Conservation (phyloP, 352 stramenopile species). For the Phytophthora quininea region DNA sequence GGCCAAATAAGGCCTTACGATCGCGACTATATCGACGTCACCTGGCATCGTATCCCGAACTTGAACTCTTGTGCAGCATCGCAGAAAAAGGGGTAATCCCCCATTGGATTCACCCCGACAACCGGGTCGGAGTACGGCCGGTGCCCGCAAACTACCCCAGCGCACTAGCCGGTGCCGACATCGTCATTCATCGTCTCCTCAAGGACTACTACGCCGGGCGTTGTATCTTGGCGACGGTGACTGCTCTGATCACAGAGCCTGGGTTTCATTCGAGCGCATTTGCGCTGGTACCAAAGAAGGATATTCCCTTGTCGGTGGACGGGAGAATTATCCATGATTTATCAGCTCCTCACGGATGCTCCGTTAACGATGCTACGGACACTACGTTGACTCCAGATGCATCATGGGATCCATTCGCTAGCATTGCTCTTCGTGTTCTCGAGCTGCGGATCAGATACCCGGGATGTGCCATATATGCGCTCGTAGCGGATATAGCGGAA, state of each 20-base stretch:
- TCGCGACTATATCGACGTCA: slow-evolving; percentile 12
- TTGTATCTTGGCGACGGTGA: neutral
- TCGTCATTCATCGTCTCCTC: slow-evolving; percentile 11
- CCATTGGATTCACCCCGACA: neutral
- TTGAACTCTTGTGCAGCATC: slow-evolving; percentile 3
- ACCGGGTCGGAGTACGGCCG: neutral
- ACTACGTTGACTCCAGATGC: slow-evolving; percentile 5
- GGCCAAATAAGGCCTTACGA: slow-evolving; percentile 18
- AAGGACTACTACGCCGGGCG: neutral
- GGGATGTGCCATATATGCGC: neutral
- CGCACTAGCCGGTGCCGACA: neutral
- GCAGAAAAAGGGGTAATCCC: neutral
- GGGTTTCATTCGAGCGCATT: slow-evolving; percentile 9
- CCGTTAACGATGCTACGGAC: slow-evolving; percentile 1
- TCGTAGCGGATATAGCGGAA: neutral
- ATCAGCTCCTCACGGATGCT: neutral
- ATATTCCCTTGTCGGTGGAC: neutral
- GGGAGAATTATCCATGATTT: slow-evolving; percentile 6
- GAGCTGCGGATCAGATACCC: neutral
- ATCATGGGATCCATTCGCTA: slow-evolving; percentile 1
- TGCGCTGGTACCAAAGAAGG: slow-evolving; percentile 6
- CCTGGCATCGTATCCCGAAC: slow-evolving; percentile 1
- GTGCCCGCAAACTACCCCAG: slow-evolving; percentile 1
- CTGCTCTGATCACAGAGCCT: neutral
- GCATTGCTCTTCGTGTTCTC: neutral